A percentile compares a stretch with the other conserved stretches of the same genome.
phyloP scores from a whole-genome alignment of 2,329 filamentous ascomycete genomes.

The Cladobotryum mycophilum region DNA sequence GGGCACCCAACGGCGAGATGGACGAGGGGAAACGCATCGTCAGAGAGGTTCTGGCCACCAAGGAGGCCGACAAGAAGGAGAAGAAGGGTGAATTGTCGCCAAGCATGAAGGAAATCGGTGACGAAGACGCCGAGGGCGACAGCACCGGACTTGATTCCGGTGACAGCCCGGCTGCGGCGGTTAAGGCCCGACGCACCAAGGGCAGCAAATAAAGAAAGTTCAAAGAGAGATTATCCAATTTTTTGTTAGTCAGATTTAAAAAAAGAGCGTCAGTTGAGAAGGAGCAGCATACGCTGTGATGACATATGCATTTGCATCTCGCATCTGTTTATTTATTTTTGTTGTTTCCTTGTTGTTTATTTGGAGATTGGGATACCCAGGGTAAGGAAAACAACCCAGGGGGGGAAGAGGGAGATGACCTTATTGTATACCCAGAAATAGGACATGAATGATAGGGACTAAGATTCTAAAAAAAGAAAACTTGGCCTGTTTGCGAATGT shows the following conservation, averaged over 20 bases:
- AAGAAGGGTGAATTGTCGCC: slow-evolving; percentile 7
- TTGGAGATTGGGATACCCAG: slow-evolving; percentile 12
- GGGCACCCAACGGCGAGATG: slow-evolving; percentile 72
- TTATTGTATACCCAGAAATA: no score
- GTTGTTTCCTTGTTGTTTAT: slow-evolving; percentile 6
- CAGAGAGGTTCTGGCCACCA: slow-evolving; percentile 48
- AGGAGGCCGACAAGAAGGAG: not conserved
- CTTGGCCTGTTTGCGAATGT: no score
- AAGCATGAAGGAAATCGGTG: slow-evolving; percentile 16
- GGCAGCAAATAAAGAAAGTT: slow-evolving; percentile 2
- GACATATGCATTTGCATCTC: not conserved
- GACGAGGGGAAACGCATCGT: slow-evolving; percentile 70
- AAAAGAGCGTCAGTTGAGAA: not conserved
- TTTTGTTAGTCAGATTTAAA: not conserved
- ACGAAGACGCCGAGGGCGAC: slow-evolving; percentile 15
- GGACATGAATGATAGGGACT: no score
- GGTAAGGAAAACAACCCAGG: not conserved
- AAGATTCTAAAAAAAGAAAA: no score
- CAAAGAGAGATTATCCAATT: not conserved
- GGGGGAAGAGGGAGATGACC: no score
- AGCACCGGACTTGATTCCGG: not conserved
- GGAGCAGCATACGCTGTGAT: no score
- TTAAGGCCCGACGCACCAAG: slow-evolving; percentile 6
- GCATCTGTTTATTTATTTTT: no score
- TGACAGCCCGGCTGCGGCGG: slow-evolving; percentile 1